Percentiles rank a stretch among this genome's conserved stretches.
phyloP scores from a whole-genome alignment of 1,139 yeast genomes.

The Geotrichum carabidarum region DNA sequence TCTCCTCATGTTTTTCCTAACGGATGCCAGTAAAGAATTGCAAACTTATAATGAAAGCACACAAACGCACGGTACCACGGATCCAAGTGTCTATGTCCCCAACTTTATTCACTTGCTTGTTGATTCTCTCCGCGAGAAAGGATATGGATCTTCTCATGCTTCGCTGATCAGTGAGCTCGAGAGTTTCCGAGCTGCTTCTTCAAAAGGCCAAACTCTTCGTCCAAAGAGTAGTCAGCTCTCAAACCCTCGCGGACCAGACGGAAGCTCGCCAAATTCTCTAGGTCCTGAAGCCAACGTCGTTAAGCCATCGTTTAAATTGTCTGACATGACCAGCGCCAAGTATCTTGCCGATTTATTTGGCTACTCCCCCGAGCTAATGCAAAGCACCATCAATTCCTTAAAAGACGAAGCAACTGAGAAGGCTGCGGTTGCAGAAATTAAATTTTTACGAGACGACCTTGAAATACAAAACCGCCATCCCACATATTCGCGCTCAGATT shows the following conservation, averaged over 20 bases:
- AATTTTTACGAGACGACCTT: conserved; percentile 40
- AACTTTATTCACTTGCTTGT: conserved; percentile 55
- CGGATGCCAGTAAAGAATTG: conserved; percentile 60
- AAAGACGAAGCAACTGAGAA: conserved; percentile 46
- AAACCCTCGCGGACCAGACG: background rate
- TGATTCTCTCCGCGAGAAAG: conserved; percentile 42
- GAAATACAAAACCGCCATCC: conserved; percentile 44
- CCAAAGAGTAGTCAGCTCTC: conserved; percentile 2
- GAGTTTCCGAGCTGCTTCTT: conserved; percentile 26
- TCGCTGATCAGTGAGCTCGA: conserved; percentile 34
- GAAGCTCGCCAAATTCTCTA: background rate
- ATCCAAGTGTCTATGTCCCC: conserved; percentile 45
- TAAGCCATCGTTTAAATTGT: conserved; percentile 29
- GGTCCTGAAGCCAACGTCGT: background rate
- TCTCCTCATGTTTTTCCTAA: conserved; percentile 59
- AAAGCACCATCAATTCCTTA: conserved; percentile 25
- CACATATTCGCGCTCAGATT: conserved; percentile 40
- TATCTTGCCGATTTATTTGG: conserved; percentile 26
- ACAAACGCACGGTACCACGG: conserved; percentile 40
- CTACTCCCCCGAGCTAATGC: conserved; percentile 28
- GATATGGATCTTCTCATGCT: conserved; percentile 27
- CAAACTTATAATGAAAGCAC: background rate
- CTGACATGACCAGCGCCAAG: conserved; percentile 31
- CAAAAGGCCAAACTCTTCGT: conserved; percentile 15
- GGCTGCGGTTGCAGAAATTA: conserved; percentile 45